These are phyloP conservation scores for Blumeriella jaapii DNA, from an alignment of 2,329 filamentous ascomycete species.

Conservation along the genomic window DNA sequence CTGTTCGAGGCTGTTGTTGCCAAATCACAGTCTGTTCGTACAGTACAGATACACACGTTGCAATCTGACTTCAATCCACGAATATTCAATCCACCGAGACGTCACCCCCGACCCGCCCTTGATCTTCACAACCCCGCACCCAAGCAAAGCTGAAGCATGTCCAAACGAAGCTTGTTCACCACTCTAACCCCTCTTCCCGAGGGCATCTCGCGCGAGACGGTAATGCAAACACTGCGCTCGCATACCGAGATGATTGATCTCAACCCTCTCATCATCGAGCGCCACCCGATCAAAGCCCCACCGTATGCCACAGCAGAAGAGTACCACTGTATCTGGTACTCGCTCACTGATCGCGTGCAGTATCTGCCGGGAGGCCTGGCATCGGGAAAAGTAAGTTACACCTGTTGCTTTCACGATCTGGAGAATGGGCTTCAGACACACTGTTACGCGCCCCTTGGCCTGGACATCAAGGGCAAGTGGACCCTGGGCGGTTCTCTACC, in stretches of 20 bases:
- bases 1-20: too few relatives aligned
- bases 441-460: constrained; percentile 68
- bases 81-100: too few relatives aligned
- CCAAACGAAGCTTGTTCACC: constrained; percentile 50
- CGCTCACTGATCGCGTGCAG: constrained; percentile 63
- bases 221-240: constrained; percentile 64
- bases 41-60: too few relatives aligned
- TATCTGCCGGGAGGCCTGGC: constrained; percentile 57
- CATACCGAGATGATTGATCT: constrained; percentile 79
- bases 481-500: constrained; percentile 59
- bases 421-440: constrained; percentile 68
- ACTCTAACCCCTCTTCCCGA: constrained; percentile 67
- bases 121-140: constrained; percentile 1
- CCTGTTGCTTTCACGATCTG: constrained; percentile 68
- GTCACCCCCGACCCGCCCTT: too few relatives aligned
- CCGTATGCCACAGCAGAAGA: constrained; percentile 58
- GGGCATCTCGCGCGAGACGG: constrained; percentile 55
- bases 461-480: constrained; percentile 73
- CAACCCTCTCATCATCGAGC: constrained; percentile 70
- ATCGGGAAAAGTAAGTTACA: constrained; percentile 62
- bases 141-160: constrained; percentile 17
- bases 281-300: constrained; percentile 57
- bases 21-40: too few relatives aligned
- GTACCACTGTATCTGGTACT: constrained; percentile 64
- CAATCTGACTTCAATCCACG: too few relatives aligned